Evolutionary conservation across 225 moss, liverwort and hornwort species (phyloP), one percentile per base, ranked within the genome.

Genomic region (Climacium dendroides): DNA sequence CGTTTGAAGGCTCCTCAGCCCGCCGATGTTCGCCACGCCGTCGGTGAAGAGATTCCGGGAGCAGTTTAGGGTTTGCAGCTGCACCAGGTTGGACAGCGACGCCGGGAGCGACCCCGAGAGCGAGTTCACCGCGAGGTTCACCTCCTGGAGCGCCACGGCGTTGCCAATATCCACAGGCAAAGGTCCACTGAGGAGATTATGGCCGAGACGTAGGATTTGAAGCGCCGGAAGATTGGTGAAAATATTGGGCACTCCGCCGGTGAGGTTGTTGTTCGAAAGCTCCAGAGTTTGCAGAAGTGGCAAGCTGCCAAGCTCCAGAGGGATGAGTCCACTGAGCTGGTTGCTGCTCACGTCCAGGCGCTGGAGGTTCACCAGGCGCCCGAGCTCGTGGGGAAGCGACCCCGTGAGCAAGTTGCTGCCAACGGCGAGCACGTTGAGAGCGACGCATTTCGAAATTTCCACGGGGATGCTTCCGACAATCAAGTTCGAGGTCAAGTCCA

Each of bases 401-500:
- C 96, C 98, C 0, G 92, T 90, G 29, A 98, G 71, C 30, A 88
- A 74, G 81, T 98, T 98, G 87, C 79, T 84, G 19, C 88, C 86
- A 15, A 98, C 89, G 22, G 76, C 89, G 22, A 98, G 83, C 11
- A 85, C 85, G 13, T 77, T 89, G 50, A 98, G 92, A 29, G 79
- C 84, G 45, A 41, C 48, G 45, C 94, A 92, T 61, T 78, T 86
- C 19, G 93, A 90, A 52, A 98, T 54, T 58, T 93, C 63, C 48
- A 85, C 64, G 25, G 98, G 98, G 8, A 98, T 83, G 23, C 81
- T 74, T 37, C 98, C 98, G 8, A 89, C 78, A 58, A 98, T 90
- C 63, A 81, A 83, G 85, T 97, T 98, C 62, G 72, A 87, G 14
- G 91, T 82, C 25, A 98, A 81, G 93, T 98, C 98, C 20, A 98